Evolutionary conservation across 1,139 yeast genomes (phyloP).

Genomic region (Wickerhamomyces sp.): DNA sequence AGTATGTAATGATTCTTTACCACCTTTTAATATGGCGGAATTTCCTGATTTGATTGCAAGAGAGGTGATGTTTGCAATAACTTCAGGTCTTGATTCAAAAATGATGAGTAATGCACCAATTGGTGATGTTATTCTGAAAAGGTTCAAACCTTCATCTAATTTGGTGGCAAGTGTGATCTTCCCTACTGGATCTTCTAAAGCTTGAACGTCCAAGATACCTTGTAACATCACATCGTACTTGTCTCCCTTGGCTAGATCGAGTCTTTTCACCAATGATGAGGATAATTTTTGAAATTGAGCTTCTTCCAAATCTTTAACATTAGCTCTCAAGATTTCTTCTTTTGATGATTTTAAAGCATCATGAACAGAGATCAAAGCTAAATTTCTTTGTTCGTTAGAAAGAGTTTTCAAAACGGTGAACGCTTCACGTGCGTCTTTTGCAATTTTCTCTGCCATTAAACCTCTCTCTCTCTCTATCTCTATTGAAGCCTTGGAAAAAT

Average conservation of each 20-base stretch:
- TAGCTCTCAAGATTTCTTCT: conserved; percentile 62
- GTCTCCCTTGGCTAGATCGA: conserved; percentile 76
- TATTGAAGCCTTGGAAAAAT: too few relatives aligned
- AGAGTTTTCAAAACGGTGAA: conserved; percentile 78
- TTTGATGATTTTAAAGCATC: conserved; percentile 58
- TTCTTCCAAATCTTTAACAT: conserved; percentile 63
- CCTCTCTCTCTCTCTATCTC: too few relatives aligned
- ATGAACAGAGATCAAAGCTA: conserved; percentile 67
- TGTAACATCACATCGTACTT: conserved; percentile 92
- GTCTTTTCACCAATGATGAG: conserved; percentile 68
- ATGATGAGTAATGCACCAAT: conserved; percentile 91
- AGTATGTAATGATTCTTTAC: conserved; percentile 84
- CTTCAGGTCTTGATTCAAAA: conserved; percentile 97
- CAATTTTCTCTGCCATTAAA: conserved; percentile 68
- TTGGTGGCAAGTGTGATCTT: conserved; percentile 74
- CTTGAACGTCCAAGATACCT: conserved; percentile 89
- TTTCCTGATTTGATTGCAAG: conserved; percentile 93
- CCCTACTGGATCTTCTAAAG: conserved; percentile 86
- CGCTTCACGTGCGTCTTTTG: conserved; percentile 71
- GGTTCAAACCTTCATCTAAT: conserved; percentile 79
- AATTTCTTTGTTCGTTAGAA: conserved; percentile 64
- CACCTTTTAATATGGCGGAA: conserved; percentile 95
- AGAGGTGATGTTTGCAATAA: conserved; percentile 95
- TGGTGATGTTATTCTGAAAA: conserved; percentile 84
- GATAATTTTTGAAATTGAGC: conserved; percentile 60